Base-by-base conservation (phyloP, 371 early-diverging fungal species). In the Chytridiales sp. region DNA sequence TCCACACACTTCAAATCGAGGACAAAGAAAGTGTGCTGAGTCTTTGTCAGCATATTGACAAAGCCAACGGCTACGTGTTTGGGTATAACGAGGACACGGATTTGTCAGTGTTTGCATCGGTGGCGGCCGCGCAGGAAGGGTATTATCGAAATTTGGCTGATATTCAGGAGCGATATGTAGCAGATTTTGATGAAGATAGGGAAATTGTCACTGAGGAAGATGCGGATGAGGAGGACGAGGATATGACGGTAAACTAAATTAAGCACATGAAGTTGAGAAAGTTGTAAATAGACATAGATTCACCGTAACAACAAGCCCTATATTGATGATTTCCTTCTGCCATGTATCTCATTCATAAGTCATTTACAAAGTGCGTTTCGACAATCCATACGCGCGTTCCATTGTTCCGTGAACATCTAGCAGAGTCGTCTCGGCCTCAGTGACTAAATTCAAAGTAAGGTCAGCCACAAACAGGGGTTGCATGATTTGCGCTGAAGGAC, bases 1-100 rank as follows among this genome's bases (percentile, higher is more conserved):
- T 95, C 62, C 82, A 88, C 66, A 91, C 97, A 22, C 75, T 97
- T 29, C 85, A 87, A 63, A 87, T 96, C 0, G 86, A 87, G 57
- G 94, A 95, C 67, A 92, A 92, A 73, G 81, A 84, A 50, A 89
- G 90, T 0, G 89, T 96, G 61, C 76, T 84, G 8, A 80, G 79
- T 6, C 68, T 96, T 26, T 81, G 90, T 11, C 76, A 85, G 61
- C 87, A 83, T 32, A 84, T 94, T 32, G 97, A 97, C 67, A 90
- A 90, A 67, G 93, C 97, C 0, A 92, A 90, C 57, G 98, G 98
- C 26, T 96, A 67, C 34, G 49, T 62, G 6, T 64, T 66, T 41
- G 69, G 51, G 4, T 32, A 47, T 21, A 49, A 17, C 47, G 62
- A 48, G 34, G 59, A 42, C 53, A 62, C 34, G 27, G 62, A 55